A percentile compares a stretch with the other conserved stretches of the same genome.
phyloP scores from a whole-genome alignment of 2,329 filamentous ascomycete species.

The Diaporthe ampelina region DNA sequence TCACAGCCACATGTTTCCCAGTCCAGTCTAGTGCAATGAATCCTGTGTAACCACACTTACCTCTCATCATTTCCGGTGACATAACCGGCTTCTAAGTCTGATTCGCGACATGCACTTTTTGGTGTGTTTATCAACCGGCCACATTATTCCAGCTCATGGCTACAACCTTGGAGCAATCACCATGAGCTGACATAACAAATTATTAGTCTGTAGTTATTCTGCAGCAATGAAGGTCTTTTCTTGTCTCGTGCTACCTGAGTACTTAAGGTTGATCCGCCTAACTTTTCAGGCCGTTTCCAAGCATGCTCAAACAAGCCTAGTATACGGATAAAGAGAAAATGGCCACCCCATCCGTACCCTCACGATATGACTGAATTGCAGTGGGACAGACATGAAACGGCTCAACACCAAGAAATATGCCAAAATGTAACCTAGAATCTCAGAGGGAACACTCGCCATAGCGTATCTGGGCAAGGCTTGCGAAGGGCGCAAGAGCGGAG shows the following conservation, averaged over 20 bases:
- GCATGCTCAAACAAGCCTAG: not conserved
- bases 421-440: not conserved
- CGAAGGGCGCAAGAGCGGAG: too few relatives aligned
- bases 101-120: too few relatives aligned
- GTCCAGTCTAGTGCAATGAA: too few relatives aligned
- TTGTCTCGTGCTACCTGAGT: not conserved
- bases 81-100: too few relatives aligned
- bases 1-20: too few relatives aligned
- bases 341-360: too few relatives aligned
- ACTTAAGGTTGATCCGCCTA: not conserved
- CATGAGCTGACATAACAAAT: too few relatives aligned
- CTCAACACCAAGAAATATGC: not conserved
- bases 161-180: too few relatives aligned
- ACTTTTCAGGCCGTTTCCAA: not conserved
- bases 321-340: not conserved
- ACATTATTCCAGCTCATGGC: too few relatives aligned
- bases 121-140: too few relatives aligned
- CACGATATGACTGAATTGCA: not conserved
- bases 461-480: not conserved
- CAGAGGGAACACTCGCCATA: not conserved
- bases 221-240: not conserved
- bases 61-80: too few relatives aligned
- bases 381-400: not conserved
- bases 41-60: too few relatives aligned
- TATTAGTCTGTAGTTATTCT: not conserved